Base-by-base conservation (phyloP, 1,284 basidiomycete genomes). In the Marasmius fiardii region DNA sequence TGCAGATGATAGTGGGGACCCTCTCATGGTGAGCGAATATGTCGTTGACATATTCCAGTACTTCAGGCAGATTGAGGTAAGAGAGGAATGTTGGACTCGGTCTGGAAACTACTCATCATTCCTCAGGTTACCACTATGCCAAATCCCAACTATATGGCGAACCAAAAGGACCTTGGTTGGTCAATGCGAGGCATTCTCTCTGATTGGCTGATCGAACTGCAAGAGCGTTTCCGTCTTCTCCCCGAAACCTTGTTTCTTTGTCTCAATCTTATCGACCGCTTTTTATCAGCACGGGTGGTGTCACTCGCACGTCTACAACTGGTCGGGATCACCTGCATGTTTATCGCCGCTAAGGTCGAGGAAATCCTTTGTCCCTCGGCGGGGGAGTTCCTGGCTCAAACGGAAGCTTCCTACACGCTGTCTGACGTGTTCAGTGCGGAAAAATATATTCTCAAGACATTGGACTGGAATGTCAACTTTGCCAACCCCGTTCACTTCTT, bases 171-270 rank as follows among this genome's bases (percentile, higher is more conserved):
- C 64, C 81, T 98, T 33, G 88, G 89, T 3, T 97, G 94, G 94
- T 86, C 86, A 56, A 95, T 96, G 92, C 92, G 95, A 21, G 91
- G 91, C 16, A 92, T 98, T 61, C 83, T 99, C 33, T 90, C 91
- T 59, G 96, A 99, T 78, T 98, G 96, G 97, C 81, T 99, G 58
- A 89, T 99, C 62, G 95, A 98, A 74, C 90, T 98, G 21, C 96
- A 99, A 71, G 81, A 86, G 62, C 93, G 94, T 64, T 98, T 98
- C 80, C 89, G 89, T 57, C 82, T 99, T 18, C 81, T 97, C 7
- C 95, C 95, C 8, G 96, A 99, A 75, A 98, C 96, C 0, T 85
- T 99, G 51, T 98, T 96, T 77, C 85, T 99, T 57, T 90, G 90
- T 61, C 80, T 93, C 67, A 98, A 99, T 79, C 88, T 98, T 67